Evolutionary conservation across 2,329 filamentous ascomycete genomes (phyloP), one percentile per base, ranked within the genome.

Genomic region (Epichloe sibirici): DNA sequence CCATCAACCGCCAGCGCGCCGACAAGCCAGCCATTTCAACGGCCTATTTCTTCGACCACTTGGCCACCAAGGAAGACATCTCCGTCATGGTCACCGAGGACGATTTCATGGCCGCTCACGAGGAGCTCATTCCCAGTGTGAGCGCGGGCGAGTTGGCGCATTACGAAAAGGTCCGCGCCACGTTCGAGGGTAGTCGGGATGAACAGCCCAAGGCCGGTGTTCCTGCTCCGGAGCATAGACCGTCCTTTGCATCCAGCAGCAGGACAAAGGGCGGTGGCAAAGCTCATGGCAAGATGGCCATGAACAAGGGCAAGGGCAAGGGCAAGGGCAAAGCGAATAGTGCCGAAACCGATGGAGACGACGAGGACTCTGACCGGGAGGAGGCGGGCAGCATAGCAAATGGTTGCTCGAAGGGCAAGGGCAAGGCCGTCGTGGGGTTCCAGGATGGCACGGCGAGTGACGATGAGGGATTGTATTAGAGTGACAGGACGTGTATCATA

Each of bases 31-130:
- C 44, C 73, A 77, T 96, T 57, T 87, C 86, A 2, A 94, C 91
- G 2, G 91, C 90, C 0, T 90, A 93, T 69, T 98, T 90, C 72
- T 98, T 98, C 66, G 93, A 98, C 65, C 91, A 97, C 69, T 76
- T 88, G 58, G 90, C 91, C 13, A 88, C 81, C 0, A 77, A 83
- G 11, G 86, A 88, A 46, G 93, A 98, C 63, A 81, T 91, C 1
- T 80, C 85, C 28, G 91, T 98, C 57, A 83, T 88, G 71, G 93
- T 98, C 31, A 86, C 82, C 1, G 91, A 96, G 67, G 79, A 86
- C 48, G 93, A 98, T 67, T 98, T 98, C 64, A 66, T 85, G 23
- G 79, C 80, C 28, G 93, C 93, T 1, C 83, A 91, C 62, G 73
- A 74, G 44, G 93, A 97, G 70, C 77, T 98, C 42, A 84, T 97